These are phyloP conservation scores for Wickerhamiella nectarea DNA, from an alignment of 805 yeast genomes.

Conservation along the genomic window DNA sequence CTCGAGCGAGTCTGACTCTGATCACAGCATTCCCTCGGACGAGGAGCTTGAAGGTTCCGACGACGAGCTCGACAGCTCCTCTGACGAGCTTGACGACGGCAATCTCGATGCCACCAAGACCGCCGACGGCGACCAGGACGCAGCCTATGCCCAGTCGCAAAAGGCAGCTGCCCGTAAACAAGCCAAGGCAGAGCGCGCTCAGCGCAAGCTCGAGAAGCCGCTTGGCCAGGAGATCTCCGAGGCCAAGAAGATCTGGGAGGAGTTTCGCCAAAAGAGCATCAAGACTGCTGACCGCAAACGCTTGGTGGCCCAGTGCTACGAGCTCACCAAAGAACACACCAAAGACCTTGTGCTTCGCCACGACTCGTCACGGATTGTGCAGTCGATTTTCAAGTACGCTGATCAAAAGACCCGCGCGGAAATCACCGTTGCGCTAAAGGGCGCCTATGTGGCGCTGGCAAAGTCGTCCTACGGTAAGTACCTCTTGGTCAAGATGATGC, in stretches of 20 bases:
- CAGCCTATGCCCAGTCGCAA: conserved; percentile 14
- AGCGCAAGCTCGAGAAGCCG: conserved; percentile 75
- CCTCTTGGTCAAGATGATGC: conserved; percentile 71
- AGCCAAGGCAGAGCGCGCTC: conserved; percentile 34
- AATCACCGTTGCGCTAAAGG: conserved; percentile 55
- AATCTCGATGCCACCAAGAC: conserved; percentile 16
- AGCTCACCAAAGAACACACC: conserved; percentile 57
- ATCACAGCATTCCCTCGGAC: conserved; percentile 11
- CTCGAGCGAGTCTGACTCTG: conserved; percentile 1
- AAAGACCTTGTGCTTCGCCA: conserved; percentile 84
- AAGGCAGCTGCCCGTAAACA: conserved; percentile 52
- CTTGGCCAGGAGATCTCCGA: conserved; percentile 76
- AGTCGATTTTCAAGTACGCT: conserved; percentile 79
- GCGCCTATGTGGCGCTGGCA: conserved; percentile 67
- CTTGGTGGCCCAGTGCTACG: conserved; percentile 76
- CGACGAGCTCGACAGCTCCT: conserved; percentile 14
- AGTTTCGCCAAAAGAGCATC: conserved; percentile 65
- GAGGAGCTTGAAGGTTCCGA: conserved; percentile 11
- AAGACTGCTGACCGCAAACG: conserved; percentile 65
- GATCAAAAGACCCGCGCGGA: conserved; percentile 63
- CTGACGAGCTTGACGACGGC: conserved; percentile 9
- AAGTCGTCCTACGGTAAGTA: conserved; percentile 92
- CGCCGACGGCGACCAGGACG: conserved; percentile 10
- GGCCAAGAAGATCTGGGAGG: conserved; percentile 84
- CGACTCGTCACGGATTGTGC: conserved; percentile 92